Percentiles rank a stretch among this genome's conserved stretches.
Evolutionary conservation across 2,329 filamentous ascomycete genomes (phyloP).

Genomic region (Epichloe gansuensis): DNA sequence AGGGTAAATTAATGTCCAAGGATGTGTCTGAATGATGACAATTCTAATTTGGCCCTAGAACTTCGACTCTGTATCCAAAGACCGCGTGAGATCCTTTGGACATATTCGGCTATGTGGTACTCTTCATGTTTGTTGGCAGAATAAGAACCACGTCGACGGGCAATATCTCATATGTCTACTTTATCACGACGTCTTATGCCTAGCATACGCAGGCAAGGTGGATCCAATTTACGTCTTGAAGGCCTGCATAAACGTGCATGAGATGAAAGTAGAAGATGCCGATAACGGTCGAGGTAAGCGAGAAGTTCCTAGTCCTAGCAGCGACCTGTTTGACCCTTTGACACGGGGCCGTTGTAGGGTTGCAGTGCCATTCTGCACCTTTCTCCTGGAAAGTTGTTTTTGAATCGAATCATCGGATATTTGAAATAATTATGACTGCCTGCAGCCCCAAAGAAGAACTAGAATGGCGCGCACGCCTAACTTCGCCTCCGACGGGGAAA

Average conservation of each 20-base stretch:
- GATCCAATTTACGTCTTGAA: slow-evolving; percentile 60
- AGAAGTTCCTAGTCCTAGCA: neutral
- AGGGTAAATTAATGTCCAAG: slow-evolving; percentile 38
- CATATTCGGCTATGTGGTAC: slow-evolving; percentile 72
- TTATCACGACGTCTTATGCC: slow-evolving; percentile 68
- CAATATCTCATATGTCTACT: slow-evolving; percentile 76
- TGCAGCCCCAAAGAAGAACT: slow-evolving; percentile 70
- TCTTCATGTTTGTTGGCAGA: slow-evolving; percentile 74
- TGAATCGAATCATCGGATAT: slow-evolving; percentile 61
- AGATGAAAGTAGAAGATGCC: slow-evolving; percentile 54
- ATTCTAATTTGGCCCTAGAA: slow-evolving; percentile 21
- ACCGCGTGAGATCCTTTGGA: slow-evolving; percentile 67
- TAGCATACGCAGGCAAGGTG: slow-evolving; percentile 56
- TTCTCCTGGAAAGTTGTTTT: slow-evolving; percentile 92
- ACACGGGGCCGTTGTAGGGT: slow-evolving; percentile 35
- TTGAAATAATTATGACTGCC: slow-evolving; percentile 77
- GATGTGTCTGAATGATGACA: neutral
- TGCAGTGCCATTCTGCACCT: slow-evolving; percentile 77
- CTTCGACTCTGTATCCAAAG: slow-evolving; percentile 41
- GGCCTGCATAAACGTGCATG: slow-evolving; percentile 58
- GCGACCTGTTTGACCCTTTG: neutral
- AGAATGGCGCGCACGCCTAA: slow-evolving; percentile 64
- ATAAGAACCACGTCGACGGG: slow-evolving; percentile 53
- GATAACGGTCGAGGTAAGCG: slow-evolving; percentile 61
- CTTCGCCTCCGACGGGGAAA: slow-evolving; percentile 36